Conservation (phyloP, 2,329 filamentous ascomycete species). For the Fusarium concolor region DNA sequence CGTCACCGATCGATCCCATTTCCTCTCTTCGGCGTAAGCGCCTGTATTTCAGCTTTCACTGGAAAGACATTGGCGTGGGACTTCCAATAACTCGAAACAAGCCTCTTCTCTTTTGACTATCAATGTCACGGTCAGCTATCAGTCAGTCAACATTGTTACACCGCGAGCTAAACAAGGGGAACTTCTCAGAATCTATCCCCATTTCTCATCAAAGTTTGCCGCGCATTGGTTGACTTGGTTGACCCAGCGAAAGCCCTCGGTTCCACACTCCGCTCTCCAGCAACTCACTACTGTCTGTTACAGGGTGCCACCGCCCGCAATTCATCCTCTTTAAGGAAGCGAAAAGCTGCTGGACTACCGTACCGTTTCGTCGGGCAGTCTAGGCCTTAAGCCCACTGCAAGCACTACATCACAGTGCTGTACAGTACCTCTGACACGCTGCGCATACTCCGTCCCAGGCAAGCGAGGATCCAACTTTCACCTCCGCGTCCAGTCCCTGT, state of each 20-base stretch:
- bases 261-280: constrained; percentile 39
- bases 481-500: constrained; percentile 39
- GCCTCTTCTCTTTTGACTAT: constrained; percentile 4
- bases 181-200: constrained; percentile 2
- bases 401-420: constrained; percentile 20
- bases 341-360: constrained; percentile 9
- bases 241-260: constrained; percentile 45
- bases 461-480: constrained; percentile 39
- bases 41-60: constrained; percentile 18
- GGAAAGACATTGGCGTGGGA: constrained; percentile 14
- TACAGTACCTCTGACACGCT: constrained; percentile 25
- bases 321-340: constrained; percentile 3
- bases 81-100: constrained; percentile 17
- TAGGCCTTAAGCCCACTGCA: constrained; percentile 27
- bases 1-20: constrained; percentile 17
- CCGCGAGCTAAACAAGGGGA: constrained; percentile 9
- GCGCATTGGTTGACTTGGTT: constrained; percentile 44
- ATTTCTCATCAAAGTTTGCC: constrained; percentile 44
- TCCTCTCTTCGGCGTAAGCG: constrained; percentile 12
- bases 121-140: constrained; percentile 9
- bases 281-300: constrained; percentile 33
- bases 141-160: too few species aligned
- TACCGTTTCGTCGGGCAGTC: neutral
- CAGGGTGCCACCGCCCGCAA: constrained; percentile 16
- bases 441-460: constrained; percentile 35